Evolutionary conservation across 768 basidiomycete species (phyloP).

Genomic region (Rhizopogon rudus): DNA sequence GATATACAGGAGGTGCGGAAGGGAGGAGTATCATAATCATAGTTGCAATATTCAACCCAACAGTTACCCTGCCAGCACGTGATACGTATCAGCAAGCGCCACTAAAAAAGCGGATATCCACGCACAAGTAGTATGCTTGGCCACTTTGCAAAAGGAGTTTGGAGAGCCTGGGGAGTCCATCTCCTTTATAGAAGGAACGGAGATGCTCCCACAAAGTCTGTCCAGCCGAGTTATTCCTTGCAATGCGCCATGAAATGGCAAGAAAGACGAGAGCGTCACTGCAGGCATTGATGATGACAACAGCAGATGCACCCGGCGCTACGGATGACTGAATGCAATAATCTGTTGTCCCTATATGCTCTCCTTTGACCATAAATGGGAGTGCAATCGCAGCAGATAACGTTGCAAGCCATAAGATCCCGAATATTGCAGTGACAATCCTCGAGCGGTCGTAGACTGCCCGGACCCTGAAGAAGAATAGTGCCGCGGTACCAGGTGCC

Average conservation of each 20-base stretch:
- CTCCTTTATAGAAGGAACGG: background rate
- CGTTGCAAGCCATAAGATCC: conserved; percentile 23
- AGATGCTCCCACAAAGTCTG: background rate
- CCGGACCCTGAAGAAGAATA: conserved; percentile 29
- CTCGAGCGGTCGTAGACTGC: conserved; percentile 25
- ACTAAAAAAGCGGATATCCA: background rate
- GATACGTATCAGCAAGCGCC: background rate
- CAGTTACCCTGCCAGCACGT: conserved; percentile 14
- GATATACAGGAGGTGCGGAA: too few species aligned
- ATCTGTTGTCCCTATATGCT: conserved; percentile 26
- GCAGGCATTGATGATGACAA: conserved; percentile 18
- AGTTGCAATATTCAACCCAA: conserved; percentile 21
- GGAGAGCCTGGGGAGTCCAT: background rate
- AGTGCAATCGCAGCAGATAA: conserved; percentile 22
- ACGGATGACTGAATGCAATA: conserved; percentile 26
- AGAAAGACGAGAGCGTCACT: conserved; percentile 32
- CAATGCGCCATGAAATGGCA: conserved; percentile 26
- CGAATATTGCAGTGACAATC: conserved; percentile 19
- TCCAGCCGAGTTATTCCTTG: background rate
- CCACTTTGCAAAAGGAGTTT: conserved; percentile 23
- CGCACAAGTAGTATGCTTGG: conserved; percentile 32
- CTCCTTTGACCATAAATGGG: conserved; percentile 16
- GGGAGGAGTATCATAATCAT: too few species aligned
- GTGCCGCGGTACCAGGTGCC: conserved; percentile 19
- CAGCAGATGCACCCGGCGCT: conserved; percentile 18